Evolutionary conservation across 2,329 filamentous ascomycete species (phyloP), one percentile per base, ranked within the genome.

Genomic region (Podosphaera leucotricha): DNA sequence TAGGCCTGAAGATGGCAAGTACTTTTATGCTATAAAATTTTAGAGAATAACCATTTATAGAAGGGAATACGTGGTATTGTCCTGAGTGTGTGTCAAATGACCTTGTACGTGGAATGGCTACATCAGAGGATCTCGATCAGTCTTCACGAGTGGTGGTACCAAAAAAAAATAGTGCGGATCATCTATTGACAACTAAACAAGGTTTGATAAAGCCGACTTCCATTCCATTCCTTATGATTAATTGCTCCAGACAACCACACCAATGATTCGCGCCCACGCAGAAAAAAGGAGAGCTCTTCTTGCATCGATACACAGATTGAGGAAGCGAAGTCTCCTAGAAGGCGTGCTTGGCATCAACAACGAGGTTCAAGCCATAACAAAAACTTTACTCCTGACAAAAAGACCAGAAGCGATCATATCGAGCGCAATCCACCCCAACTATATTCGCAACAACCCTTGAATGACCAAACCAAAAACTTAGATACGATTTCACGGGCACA

Each of bases 271-370:
- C 77, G 84, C 44, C 72, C 80, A 26, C 64, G 92, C 47, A 72
- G 86, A 47, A 92, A 92, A 62, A 75, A 86, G 44, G 92, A 87
- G 60, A 77, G 82, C 16, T 84, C 82, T 1, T 79, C 80, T 2
- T 66, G 71, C 11, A 71, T 74, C 46, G 66, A 54, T 13, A 75
- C 78, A 18, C 21, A 19, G 41, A 65, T 62, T 49, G 66, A 82
- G 49, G 68, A 79, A 51, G 64, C 64, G 42, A 48, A 49, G 15
- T 60, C 65, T 46, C 63, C 66, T 0, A 67, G 70, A 47, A 77
- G 72, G 57, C 65, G 73, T 45, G 53, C 47, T 43, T 46, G 53
- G 22, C 51, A 54, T 24, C 50, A 53, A 47, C 47, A 51, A 44
- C 41, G 33, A 26, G 48, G 43, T 30, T 51, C 50, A 18, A 45